Percentiles rank a stretch among this genome's conserved stretches.
These are phyloP conservation scores for Ustilago lituana DNA, from an alignment of 1,284 basidiomycete species.

Conservation along the genomic window DNA sequence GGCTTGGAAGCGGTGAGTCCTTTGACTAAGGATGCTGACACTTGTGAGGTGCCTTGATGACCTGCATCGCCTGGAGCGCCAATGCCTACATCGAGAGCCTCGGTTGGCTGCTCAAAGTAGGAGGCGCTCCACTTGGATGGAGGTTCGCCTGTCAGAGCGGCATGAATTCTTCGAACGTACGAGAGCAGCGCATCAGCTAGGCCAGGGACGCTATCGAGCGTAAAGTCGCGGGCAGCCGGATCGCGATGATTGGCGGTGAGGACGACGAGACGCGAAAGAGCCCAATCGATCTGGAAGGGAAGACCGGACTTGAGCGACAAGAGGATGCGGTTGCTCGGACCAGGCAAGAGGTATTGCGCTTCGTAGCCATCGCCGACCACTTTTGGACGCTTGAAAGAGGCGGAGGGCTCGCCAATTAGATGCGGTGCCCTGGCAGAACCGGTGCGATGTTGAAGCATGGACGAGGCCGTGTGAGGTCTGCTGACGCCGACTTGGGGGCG, in stretches of 20 bases:
- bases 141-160: slow-evolving; percentile 47
- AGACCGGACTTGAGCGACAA: slow-evolving; percentile 63
- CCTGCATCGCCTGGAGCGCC: slow-evolving; percentile 50
- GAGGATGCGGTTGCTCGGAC: slow-evolving; percentile 59
- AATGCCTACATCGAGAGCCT: slow-evolving; percentile 46
- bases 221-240: slow-evolving; percentile 29
- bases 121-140: slow-evolving; percentile 45
- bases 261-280: slow-evolving; percentile 51
- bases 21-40: no score
- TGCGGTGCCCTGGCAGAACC: slow-evolving; percentile 7
- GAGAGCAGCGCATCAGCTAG: slow-evolving; percentile 55
- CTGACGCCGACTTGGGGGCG: slow-evolving; percentile 6
- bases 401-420: slow-evolving; percentile 6
- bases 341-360: slow-evolving; percentile 48
- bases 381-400: slow-evolving; percentile 33
- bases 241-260: slow-evolving; percentile 36
- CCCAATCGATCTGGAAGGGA: slow-evolving; percentile 63
- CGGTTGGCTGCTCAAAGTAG: slow-evolving; percentile 50
- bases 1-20: no score
- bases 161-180: slow-evolving; percentile 46
- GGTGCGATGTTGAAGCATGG: slow-evolving; percentile 22
- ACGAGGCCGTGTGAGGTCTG: slow-evolving; percentile 14
- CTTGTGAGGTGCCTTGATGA: slow-evolving; percentile 27
- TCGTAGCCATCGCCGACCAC: slow-evolving; percentile 39
- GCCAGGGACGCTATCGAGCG: slow-evolving; percentile 53